Conservation (phyloP, 805 yeast genomes). For the Starmerella bacillaris region DNA sequence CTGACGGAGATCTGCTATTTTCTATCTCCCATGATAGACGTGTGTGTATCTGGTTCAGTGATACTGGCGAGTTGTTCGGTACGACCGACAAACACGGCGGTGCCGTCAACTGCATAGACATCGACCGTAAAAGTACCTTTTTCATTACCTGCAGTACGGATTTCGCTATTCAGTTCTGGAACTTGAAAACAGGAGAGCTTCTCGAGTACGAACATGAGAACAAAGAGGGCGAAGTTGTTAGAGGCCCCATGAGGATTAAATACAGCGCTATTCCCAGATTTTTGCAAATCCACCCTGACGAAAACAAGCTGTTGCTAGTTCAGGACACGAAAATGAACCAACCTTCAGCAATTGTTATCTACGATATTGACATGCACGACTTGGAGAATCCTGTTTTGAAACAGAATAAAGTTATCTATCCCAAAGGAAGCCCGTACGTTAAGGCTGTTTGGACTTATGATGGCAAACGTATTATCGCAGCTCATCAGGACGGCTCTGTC, state of each 20-base stretch:
- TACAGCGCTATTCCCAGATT: slow-evolving; percentile 76
- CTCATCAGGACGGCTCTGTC: slow-evolving; percentile 72
- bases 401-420: slow-evolving; percentile 29
- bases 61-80: slow-evolving; percentile 92
- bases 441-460: slow-evolving; percentile 79
- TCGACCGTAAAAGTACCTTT: slow-evolving; percentile 46
- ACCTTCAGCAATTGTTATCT: slow-evolving; percentile 57
- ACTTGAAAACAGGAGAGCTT: slow-evolving; percentile 50
- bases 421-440: slow-evolving; percentile 24
- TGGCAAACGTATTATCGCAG: slow-evolving; percentile 59
- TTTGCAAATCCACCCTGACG: slow-evolving; percentile 69
- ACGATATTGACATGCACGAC: slow-evolving; percentile 38
- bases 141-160: slow-evolving; percentile 88
- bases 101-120: slow-evolving; percentile 88
- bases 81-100: slow-evolving; percentile 80
- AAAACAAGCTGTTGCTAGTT: slow-evolving; percentile 44
- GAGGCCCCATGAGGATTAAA: slow-evolving; percentile 48
- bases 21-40: slow-evolving; percentile 75
- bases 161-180: slow-evolving; percentile 70
- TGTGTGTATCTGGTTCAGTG: slow-evolving; percentile 84
- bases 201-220: neutral
- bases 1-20: slow-evolving; percentile 84
- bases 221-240: neutral
- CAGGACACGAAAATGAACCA: slow-evolving; percentile 88
- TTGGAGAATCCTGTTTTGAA: slow-evolving; percentile 27